Evolutionary conservation across 2,329 filamentous ascomycete genomes (phyloP).

Genomic region (Trichophyton mentagrophytes): DNA sequence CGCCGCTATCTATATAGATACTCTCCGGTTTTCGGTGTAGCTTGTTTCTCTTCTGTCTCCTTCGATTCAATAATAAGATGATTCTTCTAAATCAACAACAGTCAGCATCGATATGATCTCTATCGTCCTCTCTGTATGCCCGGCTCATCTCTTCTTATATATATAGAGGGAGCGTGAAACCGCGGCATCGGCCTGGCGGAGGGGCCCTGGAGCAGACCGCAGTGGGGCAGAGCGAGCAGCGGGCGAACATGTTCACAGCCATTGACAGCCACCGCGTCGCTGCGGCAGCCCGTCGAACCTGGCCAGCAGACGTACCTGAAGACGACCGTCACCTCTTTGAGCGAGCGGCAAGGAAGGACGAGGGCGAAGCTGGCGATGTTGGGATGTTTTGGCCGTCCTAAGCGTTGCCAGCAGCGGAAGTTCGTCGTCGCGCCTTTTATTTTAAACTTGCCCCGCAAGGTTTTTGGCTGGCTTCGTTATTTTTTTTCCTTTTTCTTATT

Average conservation of each 20-base stretch:
- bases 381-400: background rate
- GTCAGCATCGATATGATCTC: background rate
- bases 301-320: background rate
- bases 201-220: background rate
- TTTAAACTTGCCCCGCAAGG: background rate
- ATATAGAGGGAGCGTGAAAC: background rate
- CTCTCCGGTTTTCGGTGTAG: background rate
- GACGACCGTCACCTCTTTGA: background rate
- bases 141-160: background rate
- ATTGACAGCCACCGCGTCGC: background rate
- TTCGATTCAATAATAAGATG: background rate
- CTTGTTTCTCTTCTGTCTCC: background rate
- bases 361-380: background rate
- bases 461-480: too few species aligned
- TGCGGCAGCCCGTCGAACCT: background rate
- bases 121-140: background rate
- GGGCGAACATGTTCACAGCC: background rate
- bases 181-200: conserved; percentile 2
- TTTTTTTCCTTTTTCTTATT: background rate
- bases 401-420: background rate
- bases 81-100: background rate
- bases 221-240: background rate
- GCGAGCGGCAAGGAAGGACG: background rate
- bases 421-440: background rate
- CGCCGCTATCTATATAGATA: background rate